Percentiles rank a stretch among this genome's conserved stretches.
Evolutionary conservation across 768 basidiomycete genomes (phyloP).

Genomic region (Lyophyllum shimeji): DNA sequence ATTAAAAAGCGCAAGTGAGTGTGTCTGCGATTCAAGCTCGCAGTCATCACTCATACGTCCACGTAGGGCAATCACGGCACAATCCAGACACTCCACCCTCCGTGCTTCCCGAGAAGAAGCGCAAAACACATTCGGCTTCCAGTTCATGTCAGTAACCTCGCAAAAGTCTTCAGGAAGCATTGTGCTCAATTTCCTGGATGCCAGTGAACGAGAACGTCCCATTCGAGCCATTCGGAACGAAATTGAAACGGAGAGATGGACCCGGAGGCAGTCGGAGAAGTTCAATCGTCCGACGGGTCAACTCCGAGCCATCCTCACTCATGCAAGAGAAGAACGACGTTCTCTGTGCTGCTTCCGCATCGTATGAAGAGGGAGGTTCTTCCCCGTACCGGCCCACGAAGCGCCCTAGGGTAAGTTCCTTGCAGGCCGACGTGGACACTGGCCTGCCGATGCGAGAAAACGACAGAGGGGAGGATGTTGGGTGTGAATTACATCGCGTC

Average conservation of each 20-base stretch:
- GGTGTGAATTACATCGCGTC: not conserved
- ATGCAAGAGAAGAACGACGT: not conserved
- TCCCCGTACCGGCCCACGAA: conserved; percentile 1
- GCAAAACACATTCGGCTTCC: conserved; percentile 2
- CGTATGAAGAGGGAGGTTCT: not conserved
- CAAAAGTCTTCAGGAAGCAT: not conserved
- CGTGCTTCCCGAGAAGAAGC: not conserved
- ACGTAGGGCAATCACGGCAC: not conserved
- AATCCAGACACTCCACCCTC: not conserved
- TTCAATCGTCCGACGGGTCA: not conserved
- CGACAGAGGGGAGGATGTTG: not conserved
- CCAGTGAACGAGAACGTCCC: conserved; percentile 6
- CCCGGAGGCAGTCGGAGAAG: not conserved
- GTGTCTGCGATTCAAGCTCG: not conserved
- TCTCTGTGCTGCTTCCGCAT: not conserved
- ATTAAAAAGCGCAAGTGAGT: conserved; percentile 4
- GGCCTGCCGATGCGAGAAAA: not conserved
- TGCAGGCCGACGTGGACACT: not conserved
- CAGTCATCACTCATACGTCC: not conserved
- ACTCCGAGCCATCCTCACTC: not conserved
- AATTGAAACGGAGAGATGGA: not conserved
- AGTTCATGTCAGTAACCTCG: conserved; percentile 4
- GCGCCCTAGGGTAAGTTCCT: not conserved
- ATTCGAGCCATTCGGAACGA: not conserved
- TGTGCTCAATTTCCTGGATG: not conserved